Conservation (phyloP, 148 eudicot genomes). For the Cornus suecica region DNA sequence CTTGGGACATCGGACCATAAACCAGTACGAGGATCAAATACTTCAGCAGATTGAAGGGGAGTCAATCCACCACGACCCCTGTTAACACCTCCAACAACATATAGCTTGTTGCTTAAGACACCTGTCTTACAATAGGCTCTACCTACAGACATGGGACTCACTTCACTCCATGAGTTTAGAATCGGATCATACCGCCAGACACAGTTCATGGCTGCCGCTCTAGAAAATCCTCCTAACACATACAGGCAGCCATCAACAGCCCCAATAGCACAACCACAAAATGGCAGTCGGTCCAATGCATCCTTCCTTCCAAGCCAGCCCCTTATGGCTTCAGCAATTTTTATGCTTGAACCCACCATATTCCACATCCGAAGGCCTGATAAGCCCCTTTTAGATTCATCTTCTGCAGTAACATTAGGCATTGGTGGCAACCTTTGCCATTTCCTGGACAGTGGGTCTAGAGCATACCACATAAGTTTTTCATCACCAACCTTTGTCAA, state of each 20-base stretch:
- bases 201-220: slow-evolving; percentile 58
- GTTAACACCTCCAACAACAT: slow-evolving; percentile 90
- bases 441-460: slow-evolving; percentile 67
- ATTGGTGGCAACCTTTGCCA: slow-evolving; percentile 85
- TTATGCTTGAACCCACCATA: slow-evolving; percentile 54
- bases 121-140: slow-evolving; percentile 92
- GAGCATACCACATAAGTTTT: slow-evolving; percentile 62
- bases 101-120: slow-evolving; percentile 70
- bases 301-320: slow-evolving; percentile 75
- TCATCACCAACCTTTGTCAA: slow-evolving; percentile 55
- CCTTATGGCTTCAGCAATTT: slow-evolving; percentile 63
- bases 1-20: slow-evolving; percentile 75
- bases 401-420: slow-evolving; percentile 50
- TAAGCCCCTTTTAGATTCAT: slow-evolving; percentile 44
- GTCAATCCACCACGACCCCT: slow-evolving; percentile 65
- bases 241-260: slow-evolving; percentile 81
- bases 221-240: slow-evolving; percentile 73
- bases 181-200: slow-evolving; percentile 82
- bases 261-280: slow-evolving; percentile 85
- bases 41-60: slow-evolving; percentile 92
- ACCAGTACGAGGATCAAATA: slow-evolving; percentile 69
- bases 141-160: slow-evolving; percentile 60
- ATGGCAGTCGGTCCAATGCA: slow-evolving; percentile 46
- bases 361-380: slow-evolving; percentile 56
- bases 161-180: slow-evolving; percentile 69